Evolutionary conservation across 2,329 filamentous ascomycete species (phyloP).

Genomic region (Colletotrichum spaethianum): DNA sequence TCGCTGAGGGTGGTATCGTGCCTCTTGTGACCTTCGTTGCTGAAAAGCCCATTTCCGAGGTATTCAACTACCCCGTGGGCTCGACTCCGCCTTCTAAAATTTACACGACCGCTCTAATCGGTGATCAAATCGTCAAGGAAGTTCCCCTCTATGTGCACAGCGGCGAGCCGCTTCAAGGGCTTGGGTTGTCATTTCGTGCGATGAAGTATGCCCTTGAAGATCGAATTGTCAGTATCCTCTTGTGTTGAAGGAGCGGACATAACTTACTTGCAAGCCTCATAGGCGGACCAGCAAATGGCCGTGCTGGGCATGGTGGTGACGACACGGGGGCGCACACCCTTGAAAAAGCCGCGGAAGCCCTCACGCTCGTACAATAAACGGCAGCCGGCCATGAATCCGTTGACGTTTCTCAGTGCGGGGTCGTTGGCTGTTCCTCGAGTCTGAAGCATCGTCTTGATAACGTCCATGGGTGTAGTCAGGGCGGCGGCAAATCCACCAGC

Average conservation of each 20-base stretch:
- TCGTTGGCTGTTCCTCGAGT: conserved; percentile 89
- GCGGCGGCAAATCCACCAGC: conserved; percentile 95
- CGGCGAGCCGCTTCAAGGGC: conserved; percentile 20
- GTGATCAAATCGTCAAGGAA: conserved; percentile 26
- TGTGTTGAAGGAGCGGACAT: background rate
- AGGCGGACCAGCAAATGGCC: conserved; percentile 96
- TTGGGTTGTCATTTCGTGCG: conserved; percentile 62
- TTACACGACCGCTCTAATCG: conserved; percentile 39
- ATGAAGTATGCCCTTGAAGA: conserved; percentile 72
- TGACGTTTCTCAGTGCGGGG: conserved; percentile 86
- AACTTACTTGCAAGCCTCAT: conserved; percentile 77
- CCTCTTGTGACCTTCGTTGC: conserved; percentile 4
- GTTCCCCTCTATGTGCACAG: conserved; percentile 29
- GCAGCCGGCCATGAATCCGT: conserved; percentile 84
- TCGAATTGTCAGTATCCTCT: conserved; percentile 14
- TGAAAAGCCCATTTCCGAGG: background rate
- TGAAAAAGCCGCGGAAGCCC: conserved; percentile 90
- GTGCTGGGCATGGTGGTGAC: conserved; percentile 99
- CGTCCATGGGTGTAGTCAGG: conserved; percentile 95
- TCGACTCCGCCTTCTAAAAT: conserved; percentile 24
- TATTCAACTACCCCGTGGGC: conserved; percentile 4
- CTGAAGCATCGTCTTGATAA: conserved; percentile 97
- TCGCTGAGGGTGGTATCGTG: conserved; percentile 6
- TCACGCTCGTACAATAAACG: conserved; percentile 86
- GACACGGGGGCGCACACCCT: conserved; percentile 90